These are phyloP conservation scores for Meredithiella fracta DNA, from an alignment of 2,329 filamentous ascomycete genomes.

Conservation along the genomic window DNA sequence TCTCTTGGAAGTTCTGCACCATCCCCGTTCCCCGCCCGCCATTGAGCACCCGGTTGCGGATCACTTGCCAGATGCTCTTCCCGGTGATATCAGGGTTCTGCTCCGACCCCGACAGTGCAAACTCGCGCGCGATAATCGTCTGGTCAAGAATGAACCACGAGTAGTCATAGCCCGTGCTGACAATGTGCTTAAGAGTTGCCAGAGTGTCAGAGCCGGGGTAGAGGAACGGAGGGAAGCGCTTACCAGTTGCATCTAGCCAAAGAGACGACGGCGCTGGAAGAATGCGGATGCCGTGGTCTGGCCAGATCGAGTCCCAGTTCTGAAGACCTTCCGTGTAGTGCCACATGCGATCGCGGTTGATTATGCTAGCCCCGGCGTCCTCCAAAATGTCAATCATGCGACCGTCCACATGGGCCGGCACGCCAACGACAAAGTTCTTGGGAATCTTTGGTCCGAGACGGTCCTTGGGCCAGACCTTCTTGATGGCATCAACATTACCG, in stretches of 20 bases:
- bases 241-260: constrained; percentile 45
- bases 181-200: constrained; percentile 41
- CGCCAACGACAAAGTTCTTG: constrained; percentile 39
- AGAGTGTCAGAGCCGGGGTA: constrained; percentile 43
- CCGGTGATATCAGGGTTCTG: constrained; percentile 44
- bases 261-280: constrained; percentile 44
- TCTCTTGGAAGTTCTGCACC: constrained; percentile 41
- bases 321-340: constrained; percentile 47
- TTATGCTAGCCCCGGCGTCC: constrained; percentile 33
- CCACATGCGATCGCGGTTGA: constrained; percentile 50
- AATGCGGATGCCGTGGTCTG: constrained; percentile 41
- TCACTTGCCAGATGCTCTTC: constrained; percentile 38
- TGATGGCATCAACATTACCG: constrained; percentile 44
- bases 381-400: constrained; percentile 44
- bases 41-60: constrained; percentile 33
- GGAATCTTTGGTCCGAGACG: constrained; percentile 40
- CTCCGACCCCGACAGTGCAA: constrained; percentile 45
- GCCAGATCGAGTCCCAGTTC: constrained; percentile 49
- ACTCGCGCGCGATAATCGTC: constrained; percentile 43
- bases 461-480: constrained; percentile 39
- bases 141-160: constrained; percentile 46
- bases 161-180: constrained; percentile 44
- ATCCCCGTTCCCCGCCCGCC: constrained; percentile 32
- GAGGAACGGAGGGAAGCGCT: constrained; percentile 38
- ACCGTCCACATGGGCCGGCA: constrained; percentile 48